Evolutionary conservation across 148 eudicot genomes (phyloP), one percentile per base, ranked within the genome.

Genomic region (Rhododendron ferrugineum): DNA sequence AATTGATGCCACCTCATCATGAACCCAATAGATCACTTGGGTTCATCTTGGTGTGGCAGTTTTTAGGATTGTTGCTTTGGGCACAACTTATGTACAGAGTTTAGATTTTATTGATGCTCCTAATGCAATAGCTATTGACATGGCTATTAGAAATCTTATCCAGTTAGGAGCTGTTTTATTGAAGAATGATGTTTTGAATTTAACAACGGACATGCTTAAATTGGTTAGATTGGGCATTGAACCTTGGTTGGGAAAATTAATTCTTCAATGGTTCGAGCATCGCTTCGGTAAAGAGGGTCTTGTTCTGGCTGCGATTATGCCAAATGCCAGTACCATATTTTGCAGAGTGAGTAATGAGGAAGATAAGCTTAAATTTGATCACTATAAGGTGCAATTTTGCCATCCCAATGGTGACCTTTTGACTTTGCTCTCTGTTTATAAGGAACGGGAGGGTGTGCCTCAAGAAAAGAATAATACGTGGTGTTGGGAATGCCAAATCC

Each of bases 401-500:
- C 99, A 97, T 82, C 90, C 58, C 32, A 88, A 87, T 68, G 98
- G 99, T 60, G 99, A 97, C 79, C 98, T 97, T 26, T 97, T 95
- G 82, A 96, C 98, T 84, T 87, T 94, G 84, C 94, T 97, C 18
- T 91, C 98, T 73, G 98, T 95, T 85, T 97, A 89, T 88, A 92
- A 88, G 87, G 95, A 92, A 78, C 95, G 99, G 99, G 96, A 94
- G 86, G 50, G 79, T 47, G 79, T 91, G 76, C 93, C 91, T 4
- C 37, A 6, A 18, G 94, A 88, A 62, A 90, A 64, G 79, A 92
- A 86, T 86, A 97, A 88, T 80, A 86, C 11, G 32, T 95, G 98
- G 99, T 97, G 98, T 87, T 97, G 98, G 98, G 92, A 94, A 97
- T 91, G 97, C 98, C 73, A 97, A 93, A 90, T 85, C 99, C 72